These are phyloP conservation scores for Monosporascus ibericus DNA, from an alignment of 2,329 filamentous ascomycete genomes.

Conservation along the genomic window DNA sequence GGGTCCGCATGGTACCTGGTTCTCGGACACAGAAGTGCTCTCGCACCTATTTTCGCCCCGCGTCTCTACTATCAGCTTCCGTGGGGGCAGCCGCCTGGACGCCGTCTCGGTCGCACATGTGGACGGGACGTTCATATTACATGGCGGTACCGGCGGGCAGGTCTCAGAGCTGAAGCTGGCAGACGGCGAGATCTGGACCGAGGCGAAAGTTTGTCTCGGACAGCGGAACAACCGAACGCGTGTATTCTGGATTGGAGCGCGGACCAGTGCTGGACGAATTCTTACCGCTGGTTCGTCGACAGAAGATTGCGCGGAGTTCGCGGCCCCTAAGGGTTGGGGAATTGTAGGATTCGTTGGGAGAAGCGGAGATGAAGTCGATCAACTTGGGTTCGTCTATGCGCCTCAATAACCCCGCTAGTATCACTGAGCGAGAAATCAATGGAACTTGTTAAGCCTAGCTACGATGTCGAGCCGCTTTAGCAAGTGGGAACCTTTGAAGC, in stretches of 20 bases:
- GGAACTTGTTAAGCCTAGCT: too few species aligned
- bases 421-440: too few species aligned
- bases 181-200: slow-evolving; percentile 40
- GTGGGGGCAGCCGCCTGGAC: slow-evolving; percentile 44
- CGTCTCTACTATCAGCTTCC: slow-evolving; percentile 35
- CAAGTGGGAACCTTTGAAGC: too few species aligned
- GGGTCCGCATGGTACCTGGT: slow-evolving; percentile 46
- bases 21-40: slow-evolving; percentile 44
- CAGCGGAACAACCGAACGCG: slow-evolving; percentile 39
- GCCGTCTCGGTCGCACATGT: slow-evolving; percentile 40
- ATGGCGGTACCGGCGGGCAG: slow-evolving; percentile 49
- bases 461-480: too few species aligned
- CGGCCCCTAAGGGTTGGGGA: slow-evolving; percentile 34
- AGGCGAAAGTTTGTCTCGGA: slow-evolving; percentile 44
- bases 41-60: slow-evolving; percentile 26
- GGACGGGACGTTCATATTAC: slow-evolving; percentile 41
- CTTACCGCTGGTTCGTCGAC: slow-evolving; percentile 30
- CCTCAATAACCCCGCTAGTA: slow-evolving; percentile 22
- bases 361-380: slow-evolving; percentile 49
- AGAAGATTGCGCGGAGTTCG: slow-evolving; percentile 32
- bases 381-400: slow-evolving; percentile 43
- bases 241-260: slow-evolving; percentile 50
- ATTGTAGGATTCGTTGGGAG: slow-evolving; percentile 33
- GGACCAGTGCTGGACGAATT: slow-evolving; percentile 41
- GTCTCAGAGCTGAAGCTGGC: slow-evolving; percentile 36